phyloP scores from a whole-genome alignment of 1,284 basidiomycete species.

The Cystobasidium pallidum region DNA sequence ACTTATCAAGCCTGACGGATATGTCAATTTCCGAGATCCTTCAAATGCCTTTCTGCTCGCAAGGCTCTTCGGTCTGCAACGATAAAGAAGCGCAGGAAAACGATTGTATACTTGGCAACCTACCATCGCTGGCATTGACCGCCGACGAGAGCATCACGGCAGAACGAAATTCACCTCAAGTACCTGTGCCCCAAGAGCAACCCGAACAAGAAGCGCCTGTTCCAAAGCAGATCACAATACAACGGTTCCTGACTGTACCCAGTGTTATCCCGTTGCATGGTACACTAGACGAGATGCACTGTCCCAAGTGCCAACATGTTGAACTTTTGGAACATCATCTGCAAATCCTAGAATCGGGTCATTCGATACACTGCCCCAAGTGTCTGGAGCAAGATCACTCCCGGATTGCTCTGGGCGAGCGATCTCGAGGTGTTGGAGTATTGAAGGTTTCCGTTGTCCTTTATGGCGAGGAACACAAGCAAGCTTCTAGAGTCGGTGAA shows the following conservation, averaged over 20 bases:
- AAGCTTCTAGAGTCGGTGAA: constrained; percentile 83
- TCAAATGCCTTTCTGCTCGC: constrained; percentile 20
- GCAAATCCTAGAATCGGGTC: constrained; percentile 64
- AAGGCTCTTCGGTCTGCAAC: constrained; percentile 6
- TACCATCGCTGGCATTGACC: constrained; percentile 10
- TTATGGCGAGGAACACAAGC: constrained; percentile 85
- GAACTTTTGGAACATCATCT: constrained; percentile 62
- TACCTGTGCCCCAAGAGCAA: constrained; percentile 2
- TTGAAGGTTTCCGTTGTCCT: constrained; percentile 85
- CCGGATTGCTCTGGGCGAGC: constrained; percentile 65
- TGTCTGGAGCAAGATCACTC: constrained; percentile 70
- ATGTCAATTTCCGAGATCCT: constrained; percentile 21
- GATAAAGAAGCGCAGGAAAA: background rate
- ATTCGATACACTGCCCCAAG: constrained; percentile 71
- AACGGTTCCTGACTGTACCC: constrained; percentile 57
- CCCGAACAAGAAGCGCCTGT: background rate
- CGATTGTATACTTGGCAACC: background rate
- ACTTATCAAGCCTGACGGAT: constrained; percentile 17
- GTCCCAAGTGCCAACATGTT: constrained; percentile 74
- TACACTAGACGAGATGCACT: constrained; percentile 76
- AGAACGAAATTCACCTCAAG: background rate
- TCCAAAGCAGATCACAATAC: constrained; percentile 18
- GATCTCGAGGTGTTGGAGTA: constrained; percentile 76
- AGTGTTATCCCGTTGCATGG: constrained; percentile 90
- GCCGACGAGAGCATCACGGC: background rate